These are phyloP conservation scores for Populus hybrid DNA, from an alignment of 441 rosid species.

Conservation along the genomic window DNA sequence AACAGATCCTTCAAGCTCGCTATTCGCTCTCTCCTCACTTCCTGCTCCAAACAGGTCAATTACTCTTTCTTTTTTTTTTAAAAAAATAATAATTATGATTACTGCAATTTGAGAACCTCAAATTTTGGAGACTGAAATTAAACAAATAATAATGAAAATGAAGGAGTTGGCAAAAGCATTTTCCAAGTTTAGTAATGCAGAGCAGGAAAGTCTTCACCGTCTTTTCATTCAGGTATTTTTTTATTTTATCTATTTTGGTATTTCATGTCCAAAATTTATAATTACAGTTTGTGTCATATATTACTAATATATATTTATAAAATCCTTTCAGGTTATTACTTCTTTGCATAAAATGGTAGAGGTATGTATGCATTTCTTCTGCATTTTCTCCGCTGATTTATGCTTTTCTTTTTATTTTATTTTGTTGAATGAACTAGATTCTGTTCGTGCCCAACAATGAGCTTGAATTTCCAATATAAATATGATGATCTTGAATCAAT, in stretches of 20 bases:
- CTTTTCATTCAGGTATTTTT: conserved; percentile 42
- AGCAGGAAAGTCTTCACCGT: conserved; percentile 41
- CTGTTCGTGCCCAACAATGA: no score
- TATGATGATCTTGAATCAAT: no score
- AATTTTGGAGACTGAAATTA: not conserved
- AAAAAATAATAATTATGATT: not conserved
- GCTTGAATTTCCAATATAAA: no score
- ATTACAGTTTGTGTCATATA: not conserved
- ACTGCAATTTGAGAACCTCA: not conserved
- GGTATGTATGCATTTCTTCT: conserved; percentile 26
- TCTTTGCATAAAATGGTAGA: conserved; percentile 52
- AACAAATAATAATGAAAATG: not conserved
- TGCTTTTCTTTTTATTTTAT: no score
- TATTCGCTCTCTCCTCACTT: conserved; percentile 54
- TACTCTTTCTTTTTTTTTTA: not conserved
- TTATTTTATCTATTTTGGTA: not conserved
- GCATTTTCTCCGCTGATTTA: not conserved
- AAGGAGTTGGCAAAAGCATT: conserved; percentile 49
- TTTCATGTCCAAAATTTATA: not conserved
- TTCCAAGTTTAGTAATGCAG: conserved; percentile 30
- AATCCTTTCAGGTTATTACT: conserved; percentile 44
- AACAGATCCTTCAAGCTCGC: conserved; percentile 56
- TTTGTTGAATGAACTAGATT: no score
- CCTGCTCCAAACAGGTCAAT: conserved; percentile 53
- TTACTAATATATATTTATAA: not conserved